Evolutionary conservation across 164 flowering plant genomes (phyloP).

Genomic region (Vitis rotundifolia): DNA sequence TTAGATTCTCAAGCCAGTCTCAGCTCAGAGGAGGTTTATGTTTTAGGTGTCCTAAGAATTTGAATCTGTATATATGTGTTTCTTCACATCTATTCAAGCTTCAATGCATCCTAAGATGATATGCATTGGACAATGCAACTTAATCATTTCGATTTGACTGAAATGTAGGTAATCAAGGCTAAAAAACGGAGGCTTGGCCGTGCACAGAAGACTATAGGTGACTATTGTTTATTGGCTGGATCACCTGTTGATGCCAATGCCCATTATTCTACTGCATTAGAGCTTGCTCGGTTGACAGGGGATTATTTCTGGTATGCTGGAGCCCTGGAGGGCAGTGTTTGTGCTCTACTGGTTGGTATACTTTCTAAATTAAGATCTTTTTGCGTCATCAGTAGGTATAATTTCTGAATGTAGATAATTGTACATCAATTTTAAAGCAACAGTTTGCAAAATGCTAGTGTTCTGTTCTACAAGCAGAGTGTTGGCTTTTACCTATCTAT

Average conservation of each 20-base stretch:
- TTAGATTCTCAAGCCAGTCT: slow-evolving; percentile 99
- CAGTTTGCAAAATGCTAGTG: neutral
- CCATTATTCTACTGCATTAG: slow-evolving; percentile 93
- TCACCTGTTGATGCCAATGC: slow-evolving; percentile 99
- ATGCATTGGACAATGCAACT: slow-evolving; percentile 1
- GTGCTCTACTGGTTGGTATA: slow-evolving; percentile 83
- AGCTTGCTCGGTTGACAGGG: slow-evolving; percentile 91
- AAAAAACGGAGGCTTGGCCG: slow-evolving; percentile 93
- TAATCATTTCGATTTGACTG: slow-evolving; percentile 7
- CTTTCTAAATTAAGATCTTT: slow-evolving; percentile 4
- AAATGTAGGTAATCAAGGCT: slow-evolving; percentile 87
- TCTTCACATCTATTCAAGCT: neutral
- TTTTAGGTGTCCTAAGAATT: slow-evolving; percentile 80
- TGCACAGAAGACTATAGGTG: slow-evolving; percentile 98
- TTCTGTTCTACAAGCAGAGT: neutral
- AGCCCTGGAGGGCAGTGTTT: slow-evolving; percentile 96
- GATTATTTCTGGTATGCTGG: slow-evolving; percentile 99
- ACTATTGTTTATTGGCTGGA: slow-evolving; percentile 95
- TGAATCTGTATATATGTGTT: slow-evolving; percentile 14
- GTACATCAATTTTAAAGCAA: neutral
- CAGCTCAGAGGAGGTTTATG: slow-evolving; percentile 99
- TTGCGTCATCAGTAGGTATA: neutral
- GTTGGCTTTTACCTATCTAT: neutral
- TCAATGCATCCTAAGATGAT: neutral
- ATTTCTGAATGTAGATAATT: neutral